phyloP scores from a whole-genome alignment of 306 rosid genomes.

The Ziziphus jujuba region DNA sequence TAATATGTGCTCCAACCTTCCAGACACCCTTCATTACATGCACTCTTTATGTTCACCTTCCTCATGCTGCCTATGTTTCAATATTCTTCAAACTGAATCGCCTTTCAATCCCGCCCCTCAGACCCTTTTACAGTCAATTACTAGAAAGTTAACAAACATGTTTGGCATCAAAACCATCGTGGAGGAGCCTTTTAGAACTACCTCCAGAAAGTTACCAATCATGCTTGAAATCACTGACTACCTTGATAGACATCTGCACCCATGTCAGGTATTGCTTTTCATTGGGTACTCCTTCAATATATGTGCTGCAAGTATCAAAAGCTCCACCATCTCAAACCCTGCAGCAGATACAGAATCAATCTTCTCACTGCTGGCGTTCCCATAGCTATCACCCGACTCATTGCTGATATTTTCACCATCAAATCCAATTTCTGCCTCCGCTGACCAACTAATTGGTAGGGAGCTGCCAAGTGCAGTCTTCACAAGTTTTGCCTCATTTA shows the following conservation, averaged over 20 bases:
- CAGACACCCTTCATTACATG: neutral
- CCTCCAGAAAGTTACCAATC: neutral
- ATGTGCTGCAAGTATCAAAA: constrained; percentile 71
- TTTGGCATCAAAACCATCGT: no score
- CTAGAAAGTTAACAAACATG: no score
- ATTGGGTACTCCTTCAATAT: constrained; percentile 44
- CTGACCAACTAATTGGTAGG: constrained; percentile 87
- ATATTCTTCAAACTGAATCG: neutral
- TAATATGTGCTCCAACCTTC: neutral
- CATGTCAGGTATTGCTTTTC: constrained; percentile 27
- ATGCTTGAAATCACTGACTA: neutral
- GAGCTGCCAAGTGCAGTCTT: constrained; percentile 94
- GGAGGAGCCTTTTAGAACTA: neutral
- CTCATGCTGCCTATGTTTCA: constrained; percentile 1
- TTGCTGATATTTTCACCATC: constrained; percentile 29
- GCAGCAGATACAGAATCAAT: constrained; percentile 72
- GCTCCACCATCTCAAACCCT: constrained; percentile 98
- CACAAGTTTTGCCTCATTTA: constrained; percentile 70
- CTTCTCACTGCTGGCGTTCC: constrained; percentile 51
- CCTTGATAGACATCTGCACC: neutral
- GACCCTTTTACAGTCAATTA: neutral
- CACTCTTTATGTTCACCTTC: neutral
- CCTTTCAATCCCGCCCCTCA: neutral
- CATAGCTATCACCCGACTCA: constrained; percentile 28
- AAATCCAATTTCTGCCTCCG: constrained; percentile 45